Evolutionary conservation across 768 basidiomycete genomes (phyloP), one percentile per base, ranked within the genome.

Genomic region (Dioszegia aurantiaca): DNA sequence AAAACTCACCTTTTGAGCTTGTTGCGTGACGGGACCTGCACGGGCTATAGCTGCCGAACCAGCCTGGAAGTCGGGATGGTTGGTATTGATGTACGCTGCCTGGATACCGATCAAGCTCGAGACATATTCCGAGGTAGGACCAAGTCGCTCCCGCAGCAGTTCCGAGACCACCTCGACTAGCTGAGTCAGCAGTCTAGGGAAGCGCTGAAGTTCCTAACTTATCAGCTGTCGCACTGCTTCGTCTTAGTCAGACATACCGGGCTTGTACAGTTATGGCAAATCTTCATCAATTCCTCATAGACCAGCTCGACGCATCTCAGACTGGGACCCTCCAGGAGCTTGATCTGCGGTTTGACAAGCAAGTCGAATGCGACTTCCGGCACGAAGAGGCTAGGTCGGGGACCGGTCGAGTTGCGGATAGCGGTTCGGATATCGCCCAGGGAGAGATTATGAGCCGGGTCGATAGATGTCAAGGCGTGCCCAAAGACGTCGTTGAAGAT

Each of bases 401-500:
- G 95, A 37, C 95, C 95, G 1, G 95, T 97, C 17, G 94, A 97
- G 75, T 99, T 99, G 27, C 95, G 85, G 64, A 99, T 99, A 26
- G 95, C 95, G 4, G 95, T 99, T 23, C 94, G 85, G 72, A 99
- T 98, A 73, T 99, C 95, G 66, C 89, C 87, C 59, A 88, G 86
- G 58, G 92, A 91, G 55, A 99, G 81, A 72, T 93, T 93, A 46
- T 85, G 82, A 14, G 91, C 90, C 0, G 95, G 86, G 72, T 98
- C 88, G 69, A 99, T 90, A 5, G 84, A 87, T 55, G 85, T 83
- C 6, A 99, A 84, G 1, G 94, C 95, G 51, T 87, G 82, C 1
- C 95, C 95, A 71, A 98, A 99, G 53, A 98, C 85, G 70, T 98
- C 95, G 74, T 98, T 91, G 83, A 99, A 99, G 75, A 99, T 98